These are phyloP conservation scores for Colletotrichum horii DNA, from an alignment of 2,329 filamentous ascomycete species.

Conservation along the genomic window DNA sequence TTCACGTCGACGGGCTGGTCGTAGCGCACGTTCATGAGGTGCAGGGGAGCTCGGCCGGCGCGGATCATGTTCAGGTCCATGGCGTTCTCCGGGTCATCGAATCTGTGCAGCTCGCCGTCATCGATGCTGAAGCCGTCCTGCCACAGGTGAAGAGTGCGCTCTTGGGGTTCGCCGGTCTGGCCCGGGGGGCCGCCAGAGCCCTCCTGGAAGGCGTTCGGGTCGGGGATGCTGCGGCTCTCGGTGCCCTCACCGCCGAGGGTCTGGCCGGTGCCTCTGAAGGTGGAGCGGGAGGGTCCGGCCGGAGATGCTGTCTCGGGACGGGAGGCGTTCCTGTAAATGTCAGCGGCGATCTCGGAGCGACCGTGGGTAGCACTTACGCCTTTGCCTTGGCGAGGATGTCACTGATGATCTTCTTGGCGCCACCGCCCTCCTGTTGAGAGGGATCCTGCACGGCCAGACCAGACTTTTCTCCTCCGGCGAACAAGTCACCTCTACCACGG, in stretches of 20 bases:
- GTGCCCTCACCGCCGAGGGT: slow-evolving; percentile 81
- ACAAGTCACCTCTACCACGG: slow-evolving; percentile 70
- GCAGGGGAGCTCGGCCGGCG: slow-evolving; percentile 75
- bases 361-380: slow-evolving; percentile 49
- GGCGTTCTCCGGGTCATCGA: slow-evolving; percentile 79
- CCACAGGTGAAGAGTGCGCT: slow-evolving; percentile 80
- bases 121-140: slow-evolving; percentile 85
- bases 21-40: slow-evolving; percentile 77
- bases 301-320: slow-evolving; percentile 57
- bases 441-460: slow-evolving; percentile 72
- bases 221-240: slow-evolving; percentile 71
- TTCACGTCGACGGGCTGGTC: slow-evolving; percentile 82
- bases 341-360: background rate
- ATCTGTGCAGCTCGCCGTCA: slow-evolving; percentile 78
- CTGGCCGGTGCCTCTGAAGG: slow-evolving; percentile 74
- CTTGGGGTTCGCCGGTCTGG: slow-evolving; percentile 55
- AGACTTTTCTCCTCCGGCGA: slow-evolving; percentile 87
- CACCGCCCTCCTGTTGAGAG: slow-evolving; percentile 39
- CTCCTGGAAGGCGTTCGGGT: slow-evolving; percentile 51
- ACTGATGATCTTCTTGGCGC: slow-evolving; percentile 61
- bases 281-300: slow-evolving; percentile 54
- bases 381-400: slow-evolving; percentile 70
- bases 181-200: slow-evolving; percentile 31
- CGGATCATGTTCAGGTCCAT: slow-evolving; percentile 78
- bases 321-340: slow-evolving; percentile 59